Evolutionary conservation across 805 yeast genomes (phyloP).

Genomic region (Zygosaccharomyces bisporus): DNA sequence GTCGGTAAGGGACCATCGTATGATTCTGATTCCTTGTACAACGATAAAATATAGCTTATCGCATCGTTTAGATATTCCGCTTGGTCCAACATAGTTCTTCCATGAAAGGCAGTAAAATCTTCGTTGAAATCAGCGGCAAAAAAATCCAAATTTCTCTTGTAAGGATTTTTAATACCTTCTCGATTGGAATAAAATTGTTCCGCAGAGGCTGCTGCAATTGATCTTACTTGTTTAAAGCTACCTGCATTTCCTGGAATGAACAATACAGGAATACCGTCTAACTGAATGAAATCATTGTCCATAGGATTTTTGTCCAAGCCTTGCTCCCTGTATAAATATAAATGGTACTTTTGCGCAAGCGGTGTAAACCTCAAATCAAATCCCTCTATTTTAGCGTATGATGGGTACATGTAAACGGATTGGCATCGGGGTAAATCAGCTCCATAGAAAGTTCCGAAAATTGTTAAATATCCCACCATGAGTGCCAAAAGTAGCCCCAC

Average conservation of each 20-base stretch:
- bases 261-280: slow-evolving; percentile 78
- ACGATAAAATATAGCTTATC: slow-evolving; percentile 62
- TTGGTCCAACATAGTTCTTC: slow-evolving; percentile 87
- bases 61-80: slow-evolving; percentile 93
- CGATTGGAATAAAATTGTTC: slow-evolving; percentile 43
- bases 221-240: slow-evolving; percentile 80
- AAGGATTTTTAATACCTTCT: slow-evolving; percentile 24
- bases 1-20: slow-evolving; percentile 41
- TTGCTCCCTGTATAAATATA: slow-evolving; percentile 83
- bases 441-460: slow-evolving; percentile 34
- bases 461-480: slow-evolving; percentile 12
- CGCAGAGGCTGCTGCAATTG: slow-evolving; percentile 83
- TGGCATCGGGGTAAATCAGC: slow-evolving; percentile 56
- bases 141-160: slow-evolving; percentile 61
- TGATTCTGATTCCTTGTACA: slow-evolving; percentile 44
- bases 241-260: slow-evolving; percentile 99
- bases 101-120: slow-evolving; percentile 95
- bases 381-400: slow-evolving; percentile 69
- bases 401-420: slow-evolving; percentile 75
- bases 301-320: slow-evolving; percentile 57
- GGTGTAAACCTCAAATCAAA: slow-evolving; percentile 75
- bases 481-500: slow-evolving; percentile 21
- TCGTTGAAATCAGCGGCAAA: slow-evolving; percentile 93
- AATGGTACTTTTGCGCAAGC: slow-evolving; percentile 58
- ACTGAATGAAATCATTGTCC: slow-evolving; percentile 35